Conservation (phyloP, 129 eudicot species). For the Ambrosia artemisiifolia region DNA sequence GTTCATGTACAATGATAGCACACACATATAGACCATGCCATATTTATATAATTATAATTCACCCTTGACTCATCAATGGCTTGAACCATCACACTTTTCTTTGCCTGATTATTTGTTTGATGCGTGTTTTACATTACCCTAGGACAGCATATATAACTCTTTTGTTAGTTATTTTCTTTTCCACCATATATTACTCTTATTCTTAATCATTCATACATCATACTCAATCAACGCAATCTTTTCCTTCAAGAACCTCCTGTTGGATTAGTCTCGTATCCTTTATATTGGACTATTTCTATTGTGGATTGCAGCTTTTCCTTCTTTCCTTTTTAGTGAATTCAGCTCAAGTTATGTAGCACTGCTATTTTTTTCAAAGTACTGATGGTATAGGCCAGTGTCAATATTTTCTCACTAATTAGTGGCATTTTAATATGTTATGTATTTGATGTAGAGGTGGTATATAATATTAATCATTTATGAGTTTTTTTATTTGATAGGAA, state of each 20-base stretch:
- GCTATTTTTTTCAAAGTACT: background rate
- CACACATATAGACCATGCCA: background rate
- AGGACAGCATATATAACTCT: background rate
- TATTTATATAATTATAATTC: background rate
- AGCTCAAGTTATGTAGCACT: background rate
- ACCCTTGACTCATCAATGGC: background rate
- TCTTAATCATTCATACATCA: background rate
- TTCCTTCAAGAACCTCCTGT: background rate
- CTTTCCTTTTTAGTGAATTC: background rate
- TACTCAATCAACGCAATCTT: background rate
- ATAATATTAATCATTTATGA: no score
- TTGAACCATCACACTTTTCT: background rate
- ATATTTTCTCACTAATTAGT: background rate
- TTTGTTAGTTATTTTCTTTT: no score
- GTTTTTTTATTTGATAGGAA: no score
- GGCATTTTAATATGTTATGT: no score
- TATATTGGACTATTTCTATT: constrained; percentile 8
- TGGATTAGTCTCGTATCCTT: background rate
- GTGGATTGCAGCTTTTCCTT: background rate
- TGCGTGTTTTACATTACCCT: constrained; percentile 1
- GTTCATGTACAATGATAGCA: background rate
- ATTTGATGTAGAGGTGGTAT: no score
- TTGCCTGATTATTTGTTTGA: background rate
- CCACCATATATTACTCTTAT: no score
- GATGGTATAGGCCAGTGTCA: constrained; percentile 6